These are phyloP conservation scores for Pinus albicaulis DNA, from an alignment of 75 land plant species.

Conservation along the genomic window DNA sequence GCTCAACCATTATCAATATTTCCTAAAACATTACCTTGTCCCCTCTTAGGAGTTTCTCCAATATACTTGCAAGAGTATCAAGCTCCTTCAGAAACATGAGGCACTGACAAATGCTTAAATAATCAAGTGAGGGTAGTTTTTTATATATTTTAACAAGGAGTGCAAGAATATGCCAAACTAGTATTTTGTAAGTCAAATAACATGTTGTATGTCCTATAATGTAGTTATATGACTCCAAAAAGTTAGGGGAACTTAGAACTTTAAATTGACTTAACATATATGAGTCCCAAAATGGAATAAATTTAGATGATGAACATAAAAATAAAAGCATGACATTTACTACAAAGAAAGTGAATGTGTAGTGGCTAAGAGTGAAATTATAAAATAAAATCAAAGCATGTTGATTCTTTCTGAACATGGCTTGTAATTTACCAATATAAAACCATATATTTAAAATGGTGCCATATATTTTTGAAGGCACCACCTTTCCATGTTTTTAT, in stretches of 20 bases:
- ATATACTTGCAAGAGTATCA: constrained; percentile 50
- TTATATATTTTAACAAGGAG: constrained; percentile 78
- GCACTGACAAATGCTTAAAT: constrained; percentile 85
- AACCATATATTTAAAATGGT: no score
- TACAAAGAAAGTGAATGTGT: not conserved
- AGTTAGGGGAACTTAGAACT: not conserved
- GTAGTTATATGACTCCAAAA: not conserved
- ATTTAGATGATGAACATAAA: not conserved
- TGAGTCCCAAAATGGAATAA: not conserved
- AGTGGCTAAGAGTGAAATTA: not conserved
- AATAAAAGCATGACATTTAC: not conserved
- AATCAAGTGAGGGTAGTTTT: constrained; percentile 78
- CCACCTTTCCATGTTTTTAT: no score
- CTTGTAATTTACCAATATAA: no score
- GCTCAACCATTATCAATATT: not conserved
- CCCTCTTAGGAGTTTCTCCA: constrained; percentile 47
- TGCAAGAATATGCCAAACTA: constrained; percentile 58
- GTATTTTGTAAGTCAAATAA: not conserved
- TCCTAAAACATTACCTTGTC: constrained; percentile 20
- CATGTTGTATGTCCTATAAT: not conserved
- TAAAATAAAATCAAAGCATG: not conserved
- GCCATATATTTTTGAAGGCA: no score
- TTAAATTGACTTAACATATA: not conserved
- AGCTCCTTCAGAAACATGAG: constrained; percentile 68
- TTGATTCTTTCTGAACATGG: no score